These are phyloP conservation scores for Wallacemonas sp. DNA, from an alignment of 208 protist genomes.

Conservation along the genomic window DNA sequence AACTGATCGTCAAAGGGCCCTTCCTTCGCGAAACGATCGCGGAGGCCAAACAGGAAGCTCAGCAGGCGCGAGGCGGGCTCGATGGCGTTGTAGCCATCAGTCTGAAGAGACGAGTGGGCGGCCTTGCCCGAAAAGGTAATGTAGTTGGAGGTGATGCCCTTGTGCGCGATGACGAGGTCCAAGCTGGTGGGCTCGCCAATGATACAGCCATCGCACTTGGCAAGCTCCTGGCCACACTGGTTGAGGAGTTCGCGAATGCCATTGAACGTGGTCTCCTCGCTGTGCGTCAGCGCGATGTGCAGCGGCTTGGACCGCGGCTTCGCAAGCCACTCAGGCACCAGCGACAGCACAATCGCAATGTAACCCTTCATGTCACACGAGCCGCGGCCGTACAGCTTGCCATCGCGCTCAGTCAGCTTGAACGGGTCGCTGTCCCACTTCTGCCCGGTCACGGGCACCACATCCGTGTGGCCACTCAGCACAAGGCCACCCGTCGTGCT, in stretches of 20 bases:
- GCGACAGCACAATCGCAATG: constrained; percentile 36
- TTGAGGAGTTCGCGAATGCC: constrained; percentile 34
- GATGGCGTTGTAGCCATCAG: constrained; percentile 35
- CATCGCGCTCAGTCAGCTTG: constrained; percentile 27
- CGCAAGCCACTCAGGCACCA: constrained; percentile 30
- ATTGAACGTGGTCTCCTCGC: constrained; percentile 38
- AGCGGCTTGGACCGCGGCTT: constrained; percentile 34
- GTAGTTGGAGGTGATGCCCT: constrained; percentile 34
- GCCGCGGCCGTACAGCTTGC: constrained; percentile 43
- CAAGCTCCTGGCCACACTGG: constrained; percentile 21
- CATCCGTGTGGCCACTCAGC: constrained; percentile 42
- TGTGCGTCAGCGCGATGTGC: constrained; percentile 40
- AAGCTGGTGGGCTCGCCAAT: constrained; percentile 63
- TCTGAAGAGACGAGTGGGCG: constrained; percentile 57
- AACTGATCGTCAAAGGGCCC: constrained; percentile 43
- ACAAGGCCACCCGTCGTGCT: constrained; percentile 41
- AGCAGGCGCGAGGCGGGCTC: constrained; percentile 35
- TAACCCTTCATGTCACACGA: constrained; percentile 43
- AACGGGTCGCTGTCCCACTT: no score
- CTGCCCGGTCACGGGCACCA: no score
- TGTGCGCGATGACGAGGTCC: constrained; percentile 55
- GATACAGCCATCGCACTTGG: constrained; percentile 54
- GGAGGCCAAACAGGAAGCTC: constrained; percentile 35
- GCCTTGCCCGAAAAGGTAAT: constrained; percentile 44
- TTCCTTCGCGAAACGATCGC: constrained; percentile 38